Conservation (phyloP, 1,284 basidiomycete genomes). For the Ganoderma resinaceum region DNA sequence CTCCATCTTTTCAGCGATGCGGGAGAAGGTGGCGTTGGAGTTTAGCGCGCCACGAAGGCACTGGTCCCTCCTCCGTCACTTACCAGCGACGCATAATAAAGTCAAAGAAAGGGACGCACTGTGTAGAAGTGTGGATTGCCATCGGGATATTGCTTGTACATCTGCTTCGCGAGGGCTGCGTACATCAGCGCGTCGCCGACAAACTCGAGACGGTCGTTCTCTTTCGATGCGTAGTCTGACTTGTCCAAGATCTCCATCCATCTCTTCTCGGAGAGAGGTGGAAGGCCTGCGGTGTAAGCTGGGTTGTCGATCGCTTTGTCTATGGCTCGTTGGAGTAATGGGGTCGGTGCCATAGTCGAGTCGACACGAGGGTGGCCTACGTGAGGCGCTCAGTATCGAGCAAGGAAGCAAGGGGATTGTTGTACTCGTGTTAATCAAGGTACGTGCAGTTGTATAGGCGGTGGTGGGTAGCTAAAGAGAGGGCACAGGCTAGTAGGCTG, state of each 20-base stretch:
- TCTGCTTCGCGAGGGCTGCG: constrained; percentile 39
- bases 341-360: constrained; percentile 10
- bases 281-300: constrained; percentile 37
- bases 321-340: constrained; percentile 36
- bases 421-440: background rate
- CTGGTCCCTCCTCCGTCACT: constrained; percentile 26
- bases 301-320: constrained; percentile 31
- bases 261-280: constrained; percentile 37
- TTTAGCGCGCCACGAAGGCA: constrained; percentile 35
- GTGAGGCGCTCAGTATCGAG: background rate
- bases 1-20: constrained; percentile 42
- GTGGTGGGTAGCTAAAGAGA: background rate
- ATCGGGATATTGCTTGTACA: constrained; percentile 37
- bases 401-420: background rate
- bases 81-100: constrained; percentile 3
- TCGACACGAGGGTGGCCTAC: background rate
- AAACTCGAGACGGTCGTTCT: constrained; percentile 44
- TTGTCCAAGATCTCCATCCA: constrained; percentile 37
- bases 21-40: constrained; percentile 41
- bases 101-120: constrained; percentile 32
- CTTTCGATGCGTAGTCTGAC: constrained; percentile 12
- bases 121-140: constrained; percentile 40
- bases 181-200: constrained; percentile 45
- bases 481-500: background rate
- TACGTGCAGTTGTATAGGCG: background rate